Evolutionary conservation across 306 rosid genomes (phyloP), one percentile per base, ranked within the genome.

Genomic region (Vachellia pachyceras): DNA sequence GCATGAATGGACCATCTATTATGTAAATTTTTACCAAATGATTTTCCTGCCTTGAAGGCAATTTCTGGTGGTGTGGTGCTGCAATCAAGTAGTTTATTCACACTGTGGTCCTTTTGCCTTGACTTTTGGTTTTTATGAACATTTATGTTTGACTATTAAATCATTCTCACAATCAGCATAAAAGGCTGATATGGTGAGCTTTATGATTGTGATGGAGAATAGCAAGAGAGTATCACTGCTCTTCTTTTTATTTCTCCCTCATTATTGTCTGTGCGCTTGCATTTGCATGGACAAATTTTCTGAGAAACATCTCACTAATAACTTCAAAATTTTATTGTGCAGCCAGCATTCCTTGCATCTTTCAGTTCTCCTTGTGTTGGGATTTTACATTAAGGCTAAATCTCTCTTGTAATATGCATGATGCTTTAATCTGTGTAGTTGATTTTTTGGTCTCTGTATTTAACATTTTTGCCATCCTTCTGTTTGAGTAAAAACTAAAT

Each of bases 11-110:
- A 37, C 69, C 76, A 35, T 39, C 72, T 73, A 41, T 71, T 44
- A 73, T 61, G 76, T 73, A 70, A 77, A 60, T 83, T 83, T 70
- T 23, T 61, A 71, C 79, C 37, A 80, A 69, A 72, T 76, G 39
- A n/a, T 20, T 55, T 54, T 41, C 11, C 78, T 37, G 73, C 10
- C 46, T 54, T 40, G 66, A 73, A 73, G 52, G 45, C 55, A 3
- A 52, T 61, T 41, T 77, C 77, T 29, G 58, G 85, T 72, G 67
- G 14, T 22, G 76, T 71, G 9, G 47, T 33, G 57, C 58, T 79
- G 50, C 64, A 71, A 72, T 55, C 45, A 47, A 78, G 70, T 55
- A 68, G 45, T 58, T 35, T 75, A 78, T 60, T 58, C 72, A n/a
- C 13, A 8, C n/a, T 1, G 22, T 36, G 20, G 39, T 68, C 44